Evolutionary conservation across 805 yeast species (phyloP).

Genomic region (Danielia oregonensis): DNA sequence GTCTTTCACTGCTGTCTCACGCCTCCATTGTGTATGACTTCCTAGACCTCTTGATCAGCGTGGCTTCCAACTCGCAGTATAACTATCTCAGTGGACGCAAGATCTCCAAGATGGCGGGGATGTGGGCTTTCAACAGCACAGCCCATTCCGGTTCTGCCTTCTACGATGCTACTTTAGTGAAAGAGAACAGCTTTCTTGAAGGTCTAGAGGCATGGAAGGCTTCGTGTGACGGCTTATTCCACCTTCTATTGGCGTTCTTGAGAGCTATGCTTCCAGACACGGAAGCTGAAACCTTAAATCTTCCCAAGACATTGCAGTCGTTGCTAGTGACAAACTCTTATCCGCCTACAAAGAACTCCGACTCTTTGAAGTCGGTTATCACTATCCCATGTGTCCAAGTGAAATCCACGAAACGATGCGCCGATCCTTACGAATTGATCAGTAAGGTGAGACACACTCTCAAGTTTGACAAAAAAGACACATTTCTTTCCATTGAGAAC

Average conservation of each 20-base stretch:
- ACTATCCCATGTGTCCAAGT: slow-evolving; percentile 63
- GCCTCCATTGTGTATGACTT: slow-evolving; percentile 88
- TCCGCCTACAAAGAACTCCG: slow-evolving; percentile 46
- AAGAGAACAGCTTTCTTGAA: slow-evolving; percentile 49
- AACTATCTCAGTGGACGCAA: slow-evolving; percentile 79
- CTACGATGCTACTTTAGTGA: slow-evolving; percentile 32
- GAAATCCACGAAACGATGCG: slow-evolving; percentile 46
- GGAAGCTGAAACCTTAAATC: slow-evolving; percentile 50
- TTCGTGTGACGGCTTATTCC: slow-evolving; percentile 83
- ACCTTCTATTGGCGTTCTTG: slow-evolving; percentile 69
- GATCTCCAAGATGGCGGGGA: slow-evolving; percentile 74
- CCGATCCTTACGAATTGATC: slow-evolving; percentile 56
- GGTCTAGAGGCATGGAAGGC: slow-evolving; percentile 77
- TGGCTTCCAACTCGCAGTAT: slow-evolving; percentile 74
- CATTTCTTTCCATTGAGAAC: slow-evolving; percentile 74
- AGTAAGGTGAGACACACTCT: slow-evolving; percentile 47
- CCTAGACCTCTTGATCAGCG: slow-evolving; percentile 70
- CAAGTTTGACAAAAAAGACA: slow-evolving; percentile 64
- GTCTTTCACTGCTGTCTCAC: slow-evolving; percentile 79
- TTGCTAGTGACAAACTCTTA: slow-evolving; percentile 63
- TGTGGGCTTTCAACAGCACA: slow-evolving; percentile 76
- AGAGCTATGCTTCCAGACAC: slow-evolving; percentile 73
- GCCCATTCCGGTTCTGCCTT: slow-evolving; percentile 29
- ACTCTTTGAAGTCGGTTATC: slow-evolving; percentile 35
- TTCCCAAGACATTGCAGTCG: slow-evolving; percentile 67